Conservation (phyloP, 163 green algal species). For the Scenedesmus sp. region DNA sequence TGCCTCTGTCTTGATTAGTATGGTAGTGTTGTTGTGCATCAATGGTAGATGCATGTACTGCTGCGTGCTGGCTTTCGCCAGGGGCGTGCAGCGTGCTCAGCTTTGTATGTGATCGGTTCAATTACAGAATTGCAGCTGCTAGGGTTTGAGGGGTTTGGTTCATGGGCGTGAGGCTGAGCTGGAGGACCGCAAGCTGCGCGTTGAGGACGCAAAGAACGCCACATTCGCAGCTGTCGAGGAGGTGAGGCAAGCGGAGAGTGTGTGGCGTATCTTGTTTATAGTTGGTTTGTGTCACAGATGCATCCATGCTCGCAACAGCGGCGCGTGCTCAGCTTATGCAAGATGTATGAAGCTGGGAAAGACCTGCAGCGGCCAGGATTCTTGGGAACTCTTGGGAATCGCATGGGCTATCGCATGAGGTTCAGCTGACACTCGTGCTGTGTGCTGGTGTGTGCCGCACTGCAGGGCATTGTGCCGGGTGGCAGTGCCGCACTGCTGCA, state of each 20-base stretch:
- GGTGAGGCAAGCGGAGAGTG: background rate
- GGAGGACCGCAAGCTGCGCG: slow-evolving; percentile 98
- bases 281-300: too few relatives aligned
- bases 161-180: slow-evolving; percentile 89
- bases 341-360: background rate
- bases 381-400: background rate
- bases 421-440: background rate
- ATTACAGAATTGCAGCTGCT: too few relatives aligned
- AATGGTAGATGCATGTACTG: too few relatives aligned
- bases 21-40: too few relatives aligned
- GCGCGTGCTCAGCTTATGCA: too few relatives aligned
- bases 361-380: background rate
- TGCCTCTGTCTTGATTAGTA: too few relatives aligned
- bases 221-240: slow-evolving; percentile 88
- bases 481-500: slow-evolving; percentile 95
- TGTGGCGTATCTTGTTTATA: too few relatives aligned
- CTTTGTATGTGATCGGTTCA: too few relatives aligned
- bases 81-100: too few relatives aligned
- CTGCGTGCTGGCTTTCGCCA: too few relatives aligned
- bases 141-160: too few relatives aligned
- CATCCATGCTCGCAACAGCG: too few relatives aligned
- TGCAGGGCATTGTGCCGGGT: slow-evolving; percentile 94
- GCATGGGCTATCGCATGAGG: background rate
- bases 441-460: background rate
- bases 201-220: slow-evolving; percentile 99